Percentiles rank a stretch among this genome's conserved stretches.
These are phyloP conservation scores for Penicillium steckii DNA, from an alignment of 495 filamentous ascomycete species.

Conservation along the genomic window DNA sequence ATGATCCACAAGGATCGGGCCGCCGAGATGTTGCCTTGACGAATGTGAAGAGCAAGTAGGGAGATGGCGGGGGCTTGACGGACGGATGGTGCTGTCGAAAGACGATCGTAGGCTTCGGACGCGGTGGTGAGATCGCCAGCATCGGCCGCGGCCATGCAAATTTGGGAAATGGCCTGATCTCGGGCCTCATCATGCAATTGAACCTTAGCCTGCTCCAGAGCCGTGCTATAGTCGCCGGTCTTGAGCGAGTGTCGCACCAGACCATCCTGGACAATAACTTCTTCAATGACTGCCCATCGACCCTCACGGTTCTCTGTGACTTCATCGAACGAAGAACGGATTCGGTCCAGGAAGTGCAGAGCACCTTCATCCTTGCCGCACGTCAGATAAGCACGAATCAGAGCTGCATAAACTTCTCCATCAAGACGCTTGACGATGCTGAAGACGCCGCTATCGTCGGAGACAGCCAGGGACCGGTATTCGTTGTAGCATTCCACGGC, in stretches of 20 bases:
- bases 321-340: constrained; percentile 58
- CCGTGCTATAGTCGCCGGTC: constrained; percentile 61
- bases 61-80: constrained; percentile 71
- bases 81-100: constrained; percentile 48
- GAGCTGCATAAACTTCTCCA: constrained; percentile 78
- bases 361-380: constrained; percentile 77
- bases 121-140: constrained; percentile 69
- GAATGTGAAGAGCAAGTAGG: constrained; percentile 80
- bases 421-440: constrained; percentile 73
- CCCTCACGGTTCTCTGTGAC: constrained; percentile 53
- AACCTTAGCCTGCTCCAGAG: constrained; percentile 61
- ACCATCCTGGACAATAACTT: constrained; percentile 67
- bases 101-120: constrained; percentile 59
- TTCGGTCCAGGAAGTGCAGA: constrained; percentile 75
- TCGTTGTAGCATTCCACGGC: constrained; percentile 96
- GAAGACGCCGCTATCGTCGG: constrained; percentile 71
- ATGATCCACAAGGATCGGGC: constrained; percentile 76
- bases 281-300: constrained; percentile 58
- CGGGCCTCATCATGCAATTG: constrained; percentile 47
- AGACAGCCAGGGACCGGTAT: constrained; percentile 81
- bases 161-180: constrained; percentile 54
- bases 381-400: constrained; percentile 82
- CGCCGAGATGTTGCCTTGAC: constrained; percentile 69
- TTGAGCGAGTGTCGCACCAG: constrained; percentile 71
- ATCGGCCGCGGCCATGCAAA: constrained; percentile 75